Evolutionary conservation across 2,329 filamentous ascomycete species (phyloP).

Genomic region (Magnaporthiopsis rhizophila): DNA sequence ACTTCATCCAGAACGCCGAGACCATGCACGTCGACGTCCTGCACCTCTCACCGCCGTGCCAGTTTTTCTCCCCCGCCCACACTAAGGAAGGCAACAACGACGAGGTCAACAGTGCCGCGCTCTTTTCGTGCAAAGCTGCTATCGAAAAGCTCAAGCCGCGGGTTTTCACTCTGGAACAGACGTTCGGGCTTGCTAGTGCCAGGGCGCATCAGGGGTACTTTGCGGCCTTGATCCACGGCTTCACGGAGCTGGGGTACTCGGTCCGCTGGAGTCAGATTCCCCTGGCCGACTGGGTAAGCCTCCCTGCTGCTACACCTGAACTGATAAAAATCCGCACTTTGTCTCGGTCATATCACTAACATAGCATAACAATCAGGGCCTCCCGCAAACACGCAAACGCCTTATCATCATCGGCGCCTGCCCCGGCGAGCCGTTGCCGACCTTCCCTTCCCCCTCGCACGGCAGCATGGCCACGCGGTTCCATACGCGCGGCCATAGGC

Average conservation of each 20-base stretch:
- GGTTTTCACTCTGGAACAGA: constrained; percentile 72
- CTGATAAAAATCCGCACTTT: too few relatives aligned
- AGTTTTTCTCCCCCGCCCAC: constrained; percentile 66
- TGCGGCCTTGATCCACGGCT: constrained; percentile 50
- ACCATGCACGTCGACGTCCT: constrained; percentile 51
- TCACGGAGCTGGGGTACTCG: constrained; percentile 59
- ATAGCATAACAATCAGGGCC: constrained; percentile 20
- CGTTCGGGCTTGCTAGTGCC: constrained; percentile 54
- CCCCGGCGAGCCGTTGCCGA: constrained; percentile 62
- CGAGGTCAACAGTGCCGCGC: constrained; percentile 56
- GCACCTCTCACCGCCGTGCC: constrained; percentile 72
- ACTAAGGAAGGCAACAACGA: constrained; percentile 52
- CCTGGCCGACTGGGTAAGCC: constrained; percentile 34
- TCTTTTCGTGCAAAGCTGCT: constrained; percentile 46
- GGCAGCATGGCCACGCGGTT: constrained; percentile 15
- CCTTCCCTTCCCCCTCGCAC: constrained; percentile 57
- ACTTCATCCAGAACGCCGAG: constrained; percentile 34
- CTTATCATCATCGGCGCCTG: constrained; percentile 51
- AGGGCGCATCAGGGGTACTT: constrained; percentile 46
- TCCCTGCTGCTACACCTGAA: too few relatives aligned
- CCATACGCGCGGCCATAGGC: constrained; percentile 17
- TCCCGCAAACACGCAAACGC: constrained; percentile 40
- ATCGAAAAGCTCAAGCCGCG: constrained; percentile 54
- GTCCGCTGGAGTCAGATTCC: constrained; percentile 58
- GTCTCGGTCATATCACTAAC: background rate